Evolutionary conservation across 176 grass and related monocot species (phyloP).

Genomic region (Eremochloa ophiuroides): DNA sequence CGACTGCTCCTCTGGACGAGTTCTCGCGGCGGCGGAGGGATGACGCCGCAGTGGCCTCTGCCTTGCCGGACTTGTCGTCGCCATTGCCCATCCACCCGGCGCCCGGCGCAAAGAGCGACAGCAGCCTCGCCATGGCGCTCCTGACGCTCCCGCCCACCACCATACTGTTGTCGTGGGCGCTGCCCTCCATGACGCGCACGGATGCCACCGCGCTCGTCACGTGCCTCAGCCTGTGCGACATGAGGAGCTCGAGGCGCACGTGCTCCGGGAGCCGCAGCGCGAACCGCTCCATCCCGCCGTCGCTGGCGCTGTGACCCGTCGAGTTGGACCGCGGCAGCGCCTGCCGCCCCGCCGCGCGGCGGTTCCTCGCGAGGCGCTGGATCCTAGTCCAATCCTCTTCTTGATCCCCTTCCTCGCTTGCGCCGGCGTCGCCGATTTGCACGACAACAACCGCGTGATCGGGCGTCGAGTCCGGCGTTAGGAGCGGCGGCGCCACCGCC

Average conservation of each 20-base stretch:
- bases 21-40: constrained; percentile 14
- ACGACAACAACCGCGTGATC: neutral
- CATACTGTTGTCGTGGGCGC: constrained; percentile 5
- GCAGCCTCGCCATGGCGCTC: constrained; percentile 25
- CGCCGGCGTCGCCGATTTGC: neutral
- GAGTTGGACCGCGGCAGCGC: constrained; percentile 35
- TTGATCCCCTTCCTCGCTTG: neutral
- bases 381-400: constrained; percentile 1
- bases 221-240: constrained; percentile 44
- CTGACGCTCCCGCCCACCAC: constrained; percentile 1
- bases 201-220: constrained; percentile 41
- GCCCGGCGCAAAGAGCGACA: constrained; percentile 31
- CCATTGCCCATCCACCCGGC: constrained; percentile 21
- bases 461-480: neutral
- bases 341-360: constrained; percentile 4
- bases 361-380: constrained; percentile 20
- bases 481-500: neutral
- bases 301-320: constrained; percentile 16
- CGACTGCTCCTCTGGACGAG: neutral
- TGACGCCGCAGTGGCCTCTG: neutral
- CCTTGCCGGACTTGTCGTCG: constrained; percentile 11
- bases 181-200: constrained; percentile 42
- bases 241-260: constrained; percentile 44
- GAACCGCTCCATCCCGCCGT: constrained; percentile 27
- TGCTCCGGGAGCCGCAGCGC: constrained; percentile 51